Evolutionary conservation across 352 stramenopile species (phyloP).

Genomic region (Paralagenidium karlingii): DNA sequence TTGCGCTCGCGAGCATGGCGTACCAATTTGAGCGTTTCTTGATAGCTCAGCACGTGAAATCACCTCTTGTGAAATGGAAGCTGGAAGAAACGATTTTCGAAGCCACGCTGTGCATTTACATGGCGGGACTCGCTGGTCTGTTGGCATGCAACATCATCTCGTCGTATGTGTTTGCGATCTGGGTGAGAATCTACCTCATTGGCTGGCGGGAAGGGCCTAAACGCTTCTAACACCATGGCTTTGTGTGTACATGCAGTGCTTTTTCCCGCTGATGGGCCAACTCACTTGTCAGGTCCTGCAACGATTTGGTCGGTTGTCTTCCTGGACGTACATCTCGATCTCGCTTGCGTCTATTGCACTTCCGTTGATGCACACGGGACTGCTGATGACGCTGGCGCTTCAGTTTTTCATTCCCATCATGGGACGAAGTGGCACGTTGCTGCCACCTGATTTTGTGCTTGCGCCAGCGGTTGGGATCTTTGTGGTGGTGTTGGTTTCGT

Average conservation of each 20-base stretch:
- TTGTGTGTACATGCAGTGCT: too few species aligned
- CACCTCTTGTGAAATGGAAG: conserved; percentile 23
- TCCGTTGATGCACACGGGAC: conserved; percentile 46
- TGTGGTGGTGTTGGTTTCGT: conserved; percentile 32
- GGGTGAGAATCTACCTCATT: too few species aligned
- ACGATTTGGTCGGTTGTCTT: conserved; percentile 17
- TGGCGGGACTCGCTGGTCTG: conserved; percentile 16
- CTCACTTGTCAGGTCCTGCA: conserved; percentile 23
- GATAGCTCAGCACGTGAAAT: conserved; percentile 9
- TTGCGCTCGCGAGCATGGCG: conserved; percentile 39
- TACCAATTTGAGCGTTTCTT: conserved; percentile 24
- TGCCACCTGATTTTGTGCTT: conserved; percentile 43
- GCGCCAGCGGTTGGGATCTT: conserved; percentile 25
- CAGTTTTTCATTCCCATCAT: conserved; percentile 71
- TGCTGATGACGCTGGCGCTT: conserved; percentile 35
- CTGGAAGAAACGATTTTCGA: conserved; percentile 56
- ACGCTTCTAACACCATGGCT: too few species aligned
- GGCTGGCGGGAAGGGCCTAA: too few species aligned
- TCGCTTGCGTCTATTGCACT: conserved; percentile 32
- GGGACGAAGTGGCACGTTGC: conserved; percentile 32
- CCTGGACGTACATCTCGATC: conserved; percentile 27
- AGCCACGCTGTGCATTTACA: conserved; percentile 30
- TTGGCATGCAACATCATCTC: conserved; percentile 32
- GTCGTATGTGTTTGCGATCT: conserved; percentile 43
- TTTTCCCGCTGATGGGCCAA: conserved; percentile 45